Evolutionary conservation across 139 green algal genomes (phyloP), one percentile per base, ranked within the genome.

Genomic region (Chlamydomonas asymmetrica): DNA sequence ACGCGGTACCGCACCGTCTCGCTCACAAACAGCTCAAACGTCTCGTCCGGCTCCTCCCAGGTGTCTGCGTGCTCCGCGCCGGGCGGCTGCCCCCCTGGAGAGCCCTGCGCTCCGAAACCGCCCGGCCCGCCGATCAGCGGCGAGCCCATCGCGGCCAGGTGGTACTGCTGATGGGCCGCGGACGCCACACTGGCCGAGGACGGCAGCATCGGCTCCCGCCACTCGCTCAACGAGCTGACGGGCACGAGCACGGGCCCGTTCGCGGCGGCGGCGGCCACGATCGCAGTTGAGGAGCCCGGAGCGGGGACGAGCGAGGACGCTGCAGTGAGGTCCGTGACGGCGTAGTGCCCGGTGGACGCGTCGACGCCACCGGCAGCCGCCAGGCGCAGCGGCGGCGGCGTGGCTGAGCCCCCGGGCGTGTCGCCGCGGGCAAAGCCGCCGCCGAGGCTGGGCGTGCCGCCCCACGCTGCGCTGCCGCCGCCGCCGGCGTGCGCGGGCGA

Each of bases 11-110:
- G 76, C 35, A 96, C 85, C 45, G 84, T 84, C 29, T 93, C 84
- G 4, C 66, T 37, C 66, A 97, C 90, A 80, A 83, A 96, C 0
- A 64, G 66, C 66, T 91, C 88, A 69, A 97, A 97, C 0, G 38
- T 45, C 4, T 63, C 50, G 39, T 87, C 73, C 0, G 90, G 91
- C 4, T 76, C 69, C 2, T 93, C 88, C 92, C 91, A 96, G 9
- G 64, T 63, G 25, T 94, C 85, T 22, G 79, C 59, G 61, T 81
- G 78, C 2, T 80, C n/a, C n/a, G n/a, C n/a, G n/a, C n/a, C n/a
- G n/a, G n/a, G n/a, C n/a, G n/a, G n/a, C n/a, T n/a, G n/a, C n/a
- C n/a, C n/a, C n/a, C n/a, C n/a, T n/a, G n/a, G n/a, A n/a, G n/a
- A n/a, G n/a, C n/a, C n/a, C n/a, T n/a, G n/a, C n/a, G n/a, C n/a